A percentile compares a stretch with the other conserved stretches of the same genome.
Evolutionary conservation across 768 basidiomycete species (phyloP).

Genomic region (Dioszegia hungarica): DNA sequence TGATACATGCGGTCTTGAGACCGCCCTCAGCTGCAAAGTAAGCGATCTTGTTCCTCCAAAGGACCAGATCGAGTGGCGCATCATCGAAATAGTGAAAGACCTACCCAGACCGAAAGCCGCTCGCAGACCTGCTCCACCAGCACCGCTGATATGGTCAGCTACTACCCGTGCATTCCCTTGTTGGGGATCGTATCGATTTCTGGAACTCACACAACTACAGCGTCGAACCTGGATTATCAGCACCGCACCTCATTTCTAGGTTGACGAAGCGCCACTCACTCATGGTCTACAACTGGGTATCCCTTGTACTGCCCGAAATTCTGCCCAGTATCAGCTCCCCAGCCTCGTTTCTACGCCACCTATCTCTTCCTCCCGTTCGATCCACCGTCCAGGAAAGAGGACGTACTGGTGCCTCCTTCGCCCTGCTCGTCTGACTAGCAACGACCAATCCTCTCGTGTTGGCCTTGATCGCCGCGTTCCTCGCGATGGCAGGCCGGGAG

Average conservation of each 20-base stretch:
- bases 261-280: slow-evolving; percentile 48
- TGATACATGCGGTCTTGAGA: slow-evolving; percentile 98
- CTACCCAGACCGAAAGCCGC: slow-evolving; percentile 83
- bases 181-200: not conserved
- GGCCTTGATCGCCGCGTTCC: not conserved
- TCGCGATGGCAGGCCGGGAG: not conserved
- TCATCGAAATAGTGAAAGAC: slow-evolving; percentile 3
- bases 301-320: slow-evolving; percentile 46
- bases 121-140: slow-evolving; percentile 95
- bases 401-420: slow-evolving; percentile 45
- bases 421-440: slow-evolving; percentile 38
- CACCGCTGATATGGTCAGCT: slow-evolving; percentile 61
- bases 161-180: slow-evolving; percentile 2
- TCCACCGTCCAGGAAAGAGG: not conserved
- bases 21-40: slow-evolving; percentile 72
- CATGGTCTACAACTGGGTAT: slow-evolving; percentile 96
- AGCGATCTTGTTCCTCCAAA: not conserved
- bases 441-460: slow-evolving; percentile 22
- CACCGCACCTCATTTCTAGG: not conserved
- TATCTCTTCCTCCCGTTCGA: not conserved
- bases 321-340: slow-evolving; percentile 20
- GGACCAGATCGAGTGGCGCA: slow-evolving; percentile 14
- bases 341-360: not conserved
- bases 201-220: slow-evolving; percentile 83
- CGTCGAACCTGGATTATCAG: slow-evolving; percentile 62